Evolutionary conservation across 768 basidiomycete species (phyloP), one percentile per base, ranked within the genome.

Genomic region (Russula lepida): DNA sequence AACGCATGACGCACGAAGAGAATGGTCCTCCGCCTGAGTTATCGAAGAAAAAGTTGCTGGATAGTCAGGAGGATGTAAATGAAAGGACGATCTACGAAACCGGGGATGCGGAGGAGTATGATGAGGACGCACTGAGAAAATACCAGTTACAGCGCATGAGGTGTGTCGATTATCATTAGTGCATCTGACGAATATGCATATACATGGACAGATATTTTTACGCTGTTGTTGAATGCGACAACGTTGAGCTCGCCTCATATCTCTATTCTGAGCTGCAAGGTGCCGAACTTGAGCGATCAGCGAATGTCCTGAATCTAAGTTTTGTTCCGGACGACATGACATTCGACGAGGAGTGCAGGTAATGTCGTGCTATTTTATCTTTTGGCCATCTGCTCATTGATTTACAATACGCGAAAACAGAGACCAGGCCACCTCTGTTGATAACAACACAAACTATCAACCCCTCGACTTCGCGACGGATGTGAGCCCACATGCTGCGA

Each of bases 231-330:
- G 89, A 90, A 54, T 98, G 92, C 73, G 89, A 95, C 68, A 79
- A 86, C 1, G 76, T 82, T 11, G 79, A 84, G 35, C 80, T 93
- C 4, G 92, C 95, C 9, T 76, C 81, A 2, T 86, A 93, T 69
- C 83, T 95, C 32, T 89, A 88, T 69, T 73, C 79, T 33, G 94
- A 98, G 70, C 80, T 98, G 27, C 90, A 98, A 66, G 94, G 93
- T 17, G 91, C 95, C 2, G 97, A 99, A 71, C 81, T 98, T 17
- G 97, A 98, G 72, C 85, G 93, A 32, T 97, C 95, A 1, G 95
- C 97, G 3, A 99, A 99, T 71, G 81, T 98, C 7, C 88, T 99
- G 62, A 91, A 99, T 70, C 74, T 99, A 35, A 97, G 95, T 71
- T 98, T 89, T 72, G 92, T 95, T 12, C 92, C 93, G 0, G 85